A percentile compares a stretch with the other conserved stretches of the same genome.
Conservation (phyloP, 305 asterid species). For the Solanum hybrid region DNA sequence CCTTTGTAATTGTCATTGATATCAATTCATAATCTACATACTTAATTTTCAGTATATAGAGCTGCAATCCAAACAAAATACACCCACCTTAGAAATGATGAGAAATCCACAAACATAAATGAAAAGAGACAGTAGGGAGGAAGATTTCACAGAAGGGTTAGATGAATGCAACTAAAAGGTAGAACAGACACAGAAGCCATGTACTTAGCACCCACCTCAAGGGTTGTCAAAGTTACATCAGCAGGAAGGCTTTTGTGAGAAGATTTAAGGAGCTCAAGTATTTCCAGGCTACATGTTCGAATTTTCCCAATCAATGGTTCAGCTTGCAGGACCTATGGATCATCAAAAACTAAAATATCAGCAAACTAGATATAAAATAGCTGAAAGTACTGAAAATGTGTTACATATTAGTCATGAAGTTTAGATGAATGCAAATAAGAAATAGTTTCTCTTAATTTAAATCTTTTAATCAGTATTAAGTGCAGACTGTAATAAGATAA, state of each 20-base stretch:
- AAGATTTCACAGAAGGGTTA: not conserved
- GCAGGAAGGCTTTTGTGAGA: constrained; percentile 28
- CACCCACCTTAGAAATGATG: not conserved
- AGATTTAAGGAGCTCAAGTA: constrained; percentile 48
- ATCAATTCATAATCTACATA: constrained; percentile 40
- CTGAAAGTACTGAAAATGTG: not conserved
- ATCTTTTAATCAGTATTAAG: not conserved
- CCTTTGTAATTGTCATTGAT: constrained; percentile 41
- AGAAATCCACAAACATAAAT: constrained; percentile 4
- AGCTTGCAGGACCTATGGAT: constrained; percentile 31
- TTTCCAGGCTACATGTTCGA: constrained; percentile 24
- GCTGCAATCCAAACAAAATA: constrained; percentile 26
- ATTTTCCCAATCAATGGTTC: constrained; percentile 29
- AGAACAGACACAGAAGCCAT: not conserved
- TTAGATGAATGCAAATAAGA: not conserved
- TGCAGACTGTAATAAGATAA: not conserved
- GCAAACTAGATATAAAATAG: not conserved
- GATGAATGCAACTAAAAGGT: not conserved
- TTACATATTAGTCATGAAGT: not conserved
- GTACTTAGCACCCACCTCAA: constrained; percentile 45
- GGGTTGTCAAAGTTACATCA: constrained; percentile 47
- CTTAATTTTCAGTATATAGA: constrained; percentile 52
- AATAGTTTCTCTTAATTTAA: not conserved
- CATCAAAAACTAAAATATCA: constrained; percentile 20
- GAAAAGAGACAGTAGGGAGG: not conserved